A percentile compares a stretch with the other conserved stretches of the same genome.
phyloP scores from a whole-genome alignment of 2,329 filamentous ascomycete genomes.

The Apiospora phragmitis region DNA sequence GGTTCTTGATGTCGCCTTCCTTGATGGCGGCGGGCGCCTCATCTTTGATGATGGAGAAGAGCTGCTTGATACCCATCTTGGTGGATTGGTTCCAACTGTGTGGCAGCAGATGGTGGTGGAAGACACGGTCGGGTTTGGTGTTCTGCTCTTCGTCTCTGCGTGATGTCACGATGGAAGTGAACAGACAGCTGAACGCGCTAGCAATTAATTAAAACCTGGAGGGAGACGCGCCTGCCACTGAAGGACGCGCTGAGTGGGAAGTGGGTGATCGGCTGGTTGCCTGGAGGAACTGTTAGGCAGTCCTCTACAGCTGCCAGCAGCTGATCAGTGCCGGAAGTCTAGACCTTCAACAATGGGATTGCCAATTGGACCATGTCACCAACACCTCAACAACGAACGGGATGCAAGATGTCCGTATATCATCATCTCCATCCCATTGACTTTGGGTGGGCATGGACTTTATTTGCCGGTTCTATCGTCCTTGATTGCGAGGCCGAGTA shows the following conservation, averaged over 20 bases:
- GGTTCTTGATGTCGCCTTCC: constrained; percentile 96
- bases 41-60: constrained; percentile 82
- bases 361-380: background rate
- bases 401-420: too few relatives aligned
- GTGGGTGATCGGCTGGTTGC: background rate
- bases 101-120: background rate
- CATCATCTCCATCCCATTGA: too few relatives aligned
- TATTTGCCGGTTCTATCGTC: too few relatives aligned
- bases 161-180: background rate
- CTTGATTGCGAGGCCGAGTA: too few relatives aligned
- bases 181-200: background rate
- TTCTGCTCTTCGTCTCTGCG: background rate
- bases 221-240: background rate
- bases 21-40: constrained; percentile 96
- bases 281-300: too few relatives aligned
- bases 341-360: background rate
- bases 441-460: too few relatives aligned
- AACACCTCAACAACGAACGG: too few relatives aligned
- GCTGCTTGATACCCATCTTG: constrained; percentile 68
- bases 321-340: background rate
- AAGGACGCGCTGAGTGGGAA: background rate
- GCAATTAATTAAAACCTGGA: background rate
- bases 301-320: background rate
- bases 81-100: constrained; percentile 4
- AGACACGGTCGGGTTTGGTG: background rate